Evolutionary conservation across 2,329 filamentous ascomycete genomes (phyloP), one percentile per base, ranked within the genome.

Genomic region (Tolypocladium ophioglossoides): DNA sequence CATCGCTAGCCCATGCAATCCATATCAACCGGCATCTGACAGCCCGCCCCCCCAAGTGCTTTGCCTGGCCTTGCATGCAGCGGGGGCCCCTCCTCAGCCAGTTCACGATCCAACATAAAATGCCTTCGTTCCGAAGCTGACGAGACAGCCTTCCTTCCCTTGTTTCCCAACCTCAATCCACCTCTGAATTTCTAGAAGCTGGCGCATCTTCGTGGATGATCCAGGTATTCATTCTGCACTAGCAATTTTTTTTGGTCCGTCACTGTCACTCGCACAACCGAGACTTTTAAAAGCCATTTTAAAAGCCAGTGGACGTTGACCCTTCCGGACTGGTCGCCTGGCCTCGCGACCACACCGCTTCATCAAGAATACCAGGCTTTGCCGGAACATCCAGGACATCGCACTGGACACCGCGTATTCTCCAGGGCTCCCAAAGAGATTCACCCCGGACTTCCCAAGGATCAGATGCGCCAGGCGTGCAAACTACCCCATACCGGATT

Each of bases 381-480:
- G 18, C 44, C 41, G 27, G 44, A 34, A 34, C 27, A 11, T 32
- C 27, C 27, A 48, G 44, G 44, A 48, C 18, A 34, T 32, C 30
- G 10, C 27, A 20, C 44, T 27, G 44, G 44, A 34, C 16, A 12
- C 27, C 34, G 48, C 47, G 49, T 50, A 53, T 34, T 51, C 50
- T 30, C 46, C 38, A 55, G 51, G 35, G 35, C 32, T 30, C 47
- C 30, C 16, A 1, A 18, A 38, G 39, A 39, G 22, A 40, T 24
- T 12, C 22, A 39, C 49, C 32, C 40, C 40, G 55, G 57, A 56
- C 39, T 52, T 30, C 27, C 53, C 44, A 47, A 53, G 57, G 55
- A 57, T 46, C 46, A 49, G 11, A 54, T 59, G 54, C 53, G 51
- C 54, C 51, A 47, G 52, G 54, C 46, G 41, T 47, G 39, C 44